phyloP scores from a whole-genome alignment of 2,329 filamentous ascomycete genomes.

The Beauveria sp. region DNA sequence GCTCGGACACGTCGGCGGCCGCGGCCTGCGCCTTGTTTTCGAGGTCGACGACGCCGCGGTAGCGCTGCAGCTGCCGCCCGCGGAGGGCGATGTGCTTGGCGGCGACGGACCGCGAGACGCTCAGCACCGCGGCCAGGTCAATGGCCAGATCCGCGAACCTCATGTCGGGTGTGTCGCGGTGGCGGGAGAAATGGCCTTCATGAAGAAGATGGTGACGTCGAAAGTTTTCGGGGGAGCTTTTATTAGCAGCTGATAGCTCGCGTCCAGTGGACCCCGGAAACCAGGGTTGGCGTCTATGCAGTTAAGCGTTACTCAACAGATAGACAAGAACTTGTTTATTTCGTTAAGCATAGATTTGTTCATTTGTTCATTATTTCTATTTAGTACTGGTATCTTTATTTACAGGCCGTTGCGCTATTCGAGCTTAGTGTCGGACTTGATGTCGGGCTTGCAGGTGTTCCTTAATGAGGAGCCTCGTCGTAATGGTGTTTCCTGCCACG shows the following conservation, averaged over 20 bases:
- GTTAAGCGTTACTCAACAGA: slow-evolving; percentile 5
- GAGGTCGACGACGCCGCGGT: slow-evolving; percentile 28
- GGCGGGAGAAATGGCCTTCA: slow-evolving; percentile 16
- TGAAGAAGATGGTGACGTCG: slow-evolving; percentile 1
- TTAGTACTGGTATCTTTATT: neutral
- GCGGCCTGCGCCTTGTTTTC: slow-evolving; percentile 18
- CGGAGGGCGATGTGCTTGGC: slow-evolving; percentile 54
- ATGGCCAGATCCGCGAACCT: slow-evolving; percentile 57
- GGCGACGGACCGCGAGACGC: slow-evolving; percentile 61
- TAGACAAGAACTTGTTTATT: neutral
- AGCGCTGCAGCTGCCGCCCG: slow-evolving; percentile 44
- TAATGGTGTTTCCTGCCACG: slow-evolving; percentile 25
- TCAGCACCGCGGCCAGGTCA: slow-evolving; percentile 63
- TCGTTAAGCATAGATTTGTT: neutral
- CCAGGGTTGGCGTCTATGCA: neutral
- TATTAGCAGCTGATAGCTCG: neutral
- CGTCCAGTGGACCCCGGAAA: neutral
- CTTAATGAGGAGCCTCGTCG: slow-evolving; percentile 32
- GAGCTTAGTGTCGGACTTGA: slow-evolving; percentile 13
- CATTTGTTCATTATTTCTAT: neutral
- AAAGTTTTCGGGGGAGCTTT: neutral
- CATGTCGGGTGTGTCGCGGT: slow-evolving; percentile 32
- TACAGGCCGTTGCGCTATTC: neutral
- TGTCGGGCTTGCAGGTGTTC: slow-evolving; percentile 23
- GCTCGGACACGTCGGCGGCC: neutral